Evolutionary conservation across 768 basidiomycete species (phyloP).

Genomic region (Calocybe cyanea): DNA sequence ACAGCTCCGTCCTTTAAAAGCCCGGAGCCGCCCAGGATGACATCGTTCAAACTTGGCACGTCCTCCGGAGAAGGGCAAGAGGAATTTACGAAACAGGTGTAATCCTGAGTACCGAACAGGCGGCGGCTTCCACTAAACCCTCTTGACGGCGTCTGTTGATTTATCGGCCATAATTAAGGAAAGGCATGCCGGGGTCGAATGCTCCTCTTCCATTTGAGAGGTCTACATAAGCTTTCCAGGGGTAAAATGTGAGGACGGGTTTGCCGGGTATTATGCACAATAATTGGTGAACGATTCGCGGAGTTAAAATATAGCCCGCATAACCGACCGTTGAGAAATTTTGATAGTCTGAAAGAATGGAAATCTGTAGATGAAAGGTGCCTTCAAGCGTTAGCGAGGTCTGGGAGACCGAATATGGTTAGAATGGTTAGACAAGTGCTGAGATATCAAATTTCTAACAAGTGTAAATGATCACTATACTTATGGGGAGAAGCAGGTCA

Average conservation of each 20-base stretch:
- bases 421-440: constrained; percentile 23
- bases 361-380: constrained; percentile 39
- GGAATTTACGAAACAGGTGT: constrained; percentile 35
- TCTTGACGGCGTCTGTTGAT: constrained; percentile 31
- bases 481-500: constrained; percentile 22
- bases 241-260: constrained; percentile 10
- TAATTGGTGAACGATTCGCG: constrained; percentile 7
- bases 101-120: constrained; percentile 37
- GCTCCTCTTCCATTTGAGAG: constrained; percentile 17
- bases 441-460: constrained; percentile 23
- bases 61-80: constrained; percentile 33
- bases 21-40: constrained; percentile 39
- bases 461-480: constrained; percentile 20
- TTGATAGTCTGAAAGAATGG: constrained; percentile 25
- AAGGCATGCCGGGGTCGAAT: constrained; percentile 14
- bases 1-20: constrained; percentile 39
- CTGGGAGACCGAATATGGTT: constrained; percentile 38
- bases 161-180: constrained; percentile 31
- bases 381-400: constrained; percentile 36
- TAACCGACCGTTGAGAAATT: constrained; percentile 29
- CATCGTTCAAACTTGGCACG: constrained; percentile 36
- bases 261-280: too few species aligned
- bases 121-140: constrained; percentile 31
- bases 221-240: constrained; percentile 18
- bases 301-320: constrained; percentile 25